phyloP scores from a whole-genome alignment of 176 grass and related monocot species.

The Oryza punctata region DNA sequence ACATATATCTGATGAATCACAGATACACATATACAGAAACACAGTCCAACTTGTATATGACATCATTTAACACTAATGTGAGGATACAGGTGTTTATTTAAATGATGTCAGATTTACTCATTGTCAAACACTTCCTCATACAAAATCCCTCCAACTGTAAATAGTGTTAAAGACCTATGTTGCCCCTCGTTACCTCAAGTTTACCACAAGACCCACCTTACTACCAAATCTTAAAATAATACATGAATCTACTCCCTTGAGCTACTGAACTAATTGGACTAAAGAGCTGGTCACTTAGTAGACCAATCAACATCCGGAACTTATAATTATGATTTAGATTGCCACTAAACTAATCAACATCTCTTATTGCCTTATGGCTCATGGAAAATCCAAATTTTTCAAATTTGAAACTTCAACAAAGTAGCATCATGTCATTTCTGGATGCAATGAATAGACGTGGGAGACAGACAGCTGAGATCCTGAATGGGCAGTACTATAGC shows the following conservation, averaged over 20 bases:
- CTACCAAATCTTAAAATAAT: background rate
- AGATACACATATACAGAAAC: background rate
- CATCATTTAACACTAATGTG: background rate
- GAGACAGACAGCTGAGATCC: background rate
- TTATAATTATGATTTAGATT: background rate
- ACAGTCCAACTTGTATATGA: background rate
- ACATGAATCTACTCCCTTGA: background rate
- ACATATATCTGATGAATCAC: background rate
- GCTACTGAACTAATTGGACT: background rate
- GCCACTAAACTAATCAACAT: background rate
- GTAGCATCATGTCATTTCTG: background rate
- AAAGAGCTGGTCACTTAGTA: background rate
- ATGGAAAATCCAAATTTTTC: background rate
- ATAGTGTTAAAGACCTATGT: background rate
- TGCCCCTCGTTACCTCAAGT: background rate
- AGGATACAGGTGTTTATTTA: background rate
- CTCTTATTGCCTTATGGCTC: background rate
- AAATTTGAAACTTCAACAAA: background rate
- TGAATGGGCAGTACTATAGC: background rate
- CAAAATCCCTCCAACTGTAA: background rate
- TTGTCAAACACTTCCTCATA: background rate
- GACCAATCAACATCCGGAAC: background rate
- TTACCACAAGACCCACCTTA: background rate
- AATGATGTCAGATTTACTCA: background rate
- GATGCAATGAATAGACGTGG: background rate